Evolutionary conservation across 805 yeast species (phyloP), one percentile per base, ranked within the genome.

Genomic region (Zygosaccharomyces lentus): DNA sequence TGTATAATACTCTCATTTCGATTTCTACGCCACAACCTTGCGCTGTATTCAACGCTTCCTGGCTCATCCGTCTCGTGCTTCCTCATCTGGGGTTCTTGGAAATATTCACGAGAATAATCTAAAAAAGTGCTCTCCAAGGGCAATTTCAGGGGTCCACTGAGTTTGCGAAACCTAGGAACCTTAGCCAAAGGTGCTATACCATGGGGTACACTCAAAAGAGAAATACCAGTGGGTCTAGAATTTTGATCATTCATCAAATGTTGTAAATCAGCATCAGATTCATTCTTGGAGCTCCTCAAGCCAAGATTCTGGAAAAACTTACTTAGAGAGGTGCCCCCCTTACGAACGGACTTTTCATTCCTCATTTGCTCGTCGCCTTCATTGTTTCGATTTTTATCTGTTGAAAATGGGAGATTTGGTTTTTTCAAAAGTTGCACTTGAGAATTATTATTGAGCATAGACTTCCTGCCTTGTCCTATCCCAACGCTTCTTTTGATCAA

Each of bases 21-120:
- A 58, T 84, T 85, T 52, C 95, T 75, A 55, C 96, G 75, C 98
- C 98, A 93, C 19, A 87, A 67, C 47, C 95, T 73, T 53, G 80
- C 82, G 29, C 86, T 80, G 56, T 87, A 87, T 52, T 87, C 90
- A 48, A 82, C 79, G 46, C 96, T 87, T 0, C 98, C 98, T 0
- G 95, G 93, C 62, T 89, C 96, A 56, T 91, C 97, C 13, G 80
- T 68, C 55, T 91, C 97, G 44, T 78, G 76, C 47, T 80, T 82
- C 9, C 87, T 81, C 83, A 90, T 83, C 61, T 91, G 98, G 0
- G 99, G 97, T 60, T 90, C 98, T 58, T 90, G 96, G 69, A 91
- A 93, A 59, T 89, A 90, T 63, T 93, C 99, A 48, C 87, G 61
- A 55, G 85, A 78, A 64, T 83, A 86, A 42, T 82, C 86, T 50